Evolutionary conservation across 1,139 yeast genomes (phyloP).

Genomic region (Diutina neorugosa): DNA sequence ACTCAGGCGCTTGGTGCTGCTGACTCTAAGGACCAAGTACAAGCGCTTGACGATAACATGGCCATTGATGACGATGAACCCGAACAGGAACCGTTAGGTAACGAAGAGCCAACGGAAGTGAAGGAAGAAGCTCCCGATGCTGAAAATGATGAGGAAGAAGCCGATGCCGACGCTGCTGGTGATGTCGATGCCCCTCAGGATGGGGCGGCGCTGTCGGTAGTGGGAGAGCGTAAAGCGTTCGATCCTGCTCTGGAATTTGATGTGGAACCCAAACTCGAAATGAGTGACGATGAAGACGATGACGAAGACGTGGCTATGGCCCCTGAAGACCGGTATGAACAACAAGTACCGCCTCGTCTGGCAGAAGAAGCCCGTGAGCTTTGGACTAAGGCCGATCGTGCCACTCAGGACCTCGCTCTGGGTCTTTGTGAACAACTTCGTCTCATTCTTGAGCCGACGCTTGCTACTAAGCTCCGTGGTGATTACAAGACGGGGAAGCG

Average conservation of each 20-base stretch:
- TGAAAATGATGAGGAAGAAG: conserved; percentile 8
- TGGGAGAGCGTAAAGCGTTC: neutral
- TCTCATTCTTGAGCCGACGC: conserved; percentile 86
- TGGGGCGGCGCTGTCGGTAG: neutral
- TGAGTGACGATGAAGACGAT: conserved; percentile 12
- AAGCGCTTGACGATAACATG: conserved; percentile 67
- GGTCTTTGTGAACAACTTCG: conserved; percentile 87
- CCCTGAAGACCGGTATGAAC: conserved; percentile 4
- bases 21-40: conserved; percentile 57
- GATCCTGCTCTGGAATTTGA: neutral
- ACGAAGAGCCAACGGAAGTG: conserved; percentile 7
- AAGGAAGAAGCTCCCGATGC: conserved; percentile 16
- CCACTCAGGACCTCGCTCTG: conserved; percentile 79
- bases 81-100: too few relatives aligned
- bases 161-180: conserved; percentile 12
- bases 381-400: conserved; percentile 75
- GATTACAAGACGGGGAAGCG: conserved; percentile 97
- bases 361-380: conserved; percentile 59
- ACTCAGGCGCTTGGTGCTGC: conserved; percentile 95
- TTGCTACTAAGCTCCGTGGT: conserved; percentile 87
- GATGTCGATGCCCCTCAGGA: conserved; percentile 8
- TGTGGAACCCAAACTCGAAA: neutral
- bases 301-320: conserved; percentile 17
- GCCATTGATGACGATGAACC: conserved; percentile 64
- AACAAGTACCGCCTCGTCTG: conserved; percentile 31